Evolutionary conservation across 148 eudicot genomes (phyloP).

Genomic region (Talinum fruticosum): DNA sequence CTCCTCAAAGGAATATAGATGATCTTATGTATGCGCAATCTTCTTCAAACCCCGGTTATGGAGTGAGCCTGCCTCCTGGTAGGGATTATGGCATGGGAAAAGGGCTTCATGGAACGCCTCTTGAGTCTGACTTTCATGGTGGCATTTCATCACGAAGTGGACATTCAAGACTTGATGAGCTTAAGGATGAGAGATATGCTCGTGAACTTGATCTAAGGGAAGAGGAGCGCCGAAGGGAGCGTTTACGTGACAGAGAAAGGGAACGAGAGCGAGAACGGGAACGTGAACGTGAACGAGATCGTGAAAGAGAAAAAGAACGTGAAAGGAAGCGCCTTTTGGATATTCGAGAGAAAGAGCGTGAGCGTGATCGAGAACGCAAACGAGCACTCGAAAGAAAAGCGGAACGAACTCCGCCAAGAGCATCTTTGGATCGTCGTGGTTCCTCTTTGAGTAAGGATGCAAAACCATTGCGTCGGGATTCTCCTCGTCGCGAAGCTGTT

Average conservation of each 20-base stretch:
- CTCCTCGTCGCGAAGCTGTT: constrained; percentile 76
- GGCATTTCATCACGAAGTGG: constrained; percentile 47
- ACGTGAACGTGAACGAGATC: constrained; percentile 50
- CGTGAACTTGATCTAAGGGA: constrained; percentile 72
- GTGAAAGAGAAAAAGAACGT: constrained; percentile 47
- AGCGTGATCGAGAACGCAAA: constrained; percentile 62
- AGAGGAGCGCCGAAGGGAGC: constrained; percentile 68
- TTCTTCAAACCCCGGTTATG: constrained; percentile 89
- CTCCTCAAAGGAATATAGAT: constrained; percentile 67
- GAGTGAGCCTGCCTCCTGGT: constrained; percentile 97
- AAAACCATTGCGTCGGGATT: constrained; percentile 61
- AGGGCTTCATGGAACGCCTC: constrained; percentile 66
- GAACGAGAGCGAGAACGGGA: constrained; percentile 64
- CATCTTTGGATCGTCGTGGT: constrained; percentile 70
- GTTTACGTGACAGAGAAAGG: constrained; percentile 58
- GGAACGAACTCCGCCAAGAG: constrained; percentile 68
- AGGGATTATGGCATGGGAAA: constrained; percentile 91
- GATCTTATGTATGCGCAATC: constrained; percentile 60
- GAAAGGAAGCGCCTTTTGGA: constrained; percentile 51
- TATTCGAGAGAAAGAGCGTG: constrained; percentile 56
- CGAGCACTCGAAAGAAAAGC: constrained; percentile 56
- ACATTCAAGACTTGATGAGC: constrained; percentile 62
- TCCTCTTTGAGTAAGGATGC: constrained; percentile 59
- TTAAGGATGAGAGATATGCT: constrained; percentile 57
- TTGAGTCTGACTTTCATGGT: constrained; percentile 66